phyloP scores from a whole-genome alignment of 306 rosid species.

The Prunus fruticosa region DNA sequence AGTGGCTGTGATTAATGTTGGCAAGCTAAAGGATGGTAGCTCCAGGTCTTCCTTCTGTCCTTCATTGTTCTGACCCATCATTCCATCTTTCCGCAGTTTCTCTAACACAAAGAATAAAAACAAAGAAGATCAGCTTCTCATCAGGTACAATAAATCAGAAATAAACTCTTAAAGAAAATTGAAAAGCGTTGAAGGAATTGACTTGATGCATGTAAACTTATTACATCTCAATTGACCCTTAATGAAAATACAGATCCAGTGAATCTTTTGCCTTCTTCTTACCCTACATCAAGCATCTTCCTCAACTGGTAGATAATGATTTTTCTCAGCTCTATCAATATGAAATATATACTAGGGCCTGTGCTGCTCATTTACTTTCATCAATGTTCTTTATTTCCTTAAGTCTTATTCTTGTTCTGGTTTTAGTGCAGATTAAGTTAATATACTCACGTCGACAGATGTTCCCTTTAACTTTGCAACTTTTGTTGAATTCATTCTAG shows the following conservation, averaged over 20 bases:
- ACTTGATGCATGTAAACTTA: not conserved
- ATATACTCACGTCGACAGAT: not conserved
- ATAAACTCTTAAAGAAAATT: not conserved
- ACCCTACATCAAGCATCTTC: too few relatives aligned
- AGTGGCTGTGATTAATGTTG: constrained; percentile 36
- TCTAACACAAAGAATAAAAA: not conserved
- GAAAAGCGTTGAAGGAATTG: not conserved
- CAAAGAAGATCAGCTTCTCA: not conserved
- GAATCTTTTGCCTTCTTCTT: too few relatives aligned
- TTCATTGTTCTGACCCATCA: not conserved
- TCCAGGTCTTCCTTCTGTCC: constrained; percentile 28
- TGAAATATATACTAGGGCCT: not conserved
- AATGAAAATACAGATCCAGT: too few relatives aligned
- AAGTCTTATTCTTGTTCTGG: too few relatives aligned
- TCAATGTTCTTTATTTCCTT: too few relatives aligned
- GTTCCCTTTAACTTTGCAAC: not conserved
- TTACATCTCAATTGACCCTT: not conserved
- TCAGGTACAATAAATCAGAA: not conserved
- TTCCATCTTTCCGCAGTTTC: constrained; percentile 1
- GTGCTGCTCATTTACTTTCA: not conserved
- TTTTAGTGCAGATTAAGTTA: not conserved
- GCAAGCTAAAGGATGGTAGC: constrained; percentile 31
- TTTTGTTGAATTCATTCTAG: not conserved
- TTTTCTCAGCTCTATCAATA: not conserved
- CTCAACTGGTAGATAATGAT: not conserved